phyloP scores from a whole-genome alignment of 805 yeast genomes.

The Sugiyamaella americana region DNA sequence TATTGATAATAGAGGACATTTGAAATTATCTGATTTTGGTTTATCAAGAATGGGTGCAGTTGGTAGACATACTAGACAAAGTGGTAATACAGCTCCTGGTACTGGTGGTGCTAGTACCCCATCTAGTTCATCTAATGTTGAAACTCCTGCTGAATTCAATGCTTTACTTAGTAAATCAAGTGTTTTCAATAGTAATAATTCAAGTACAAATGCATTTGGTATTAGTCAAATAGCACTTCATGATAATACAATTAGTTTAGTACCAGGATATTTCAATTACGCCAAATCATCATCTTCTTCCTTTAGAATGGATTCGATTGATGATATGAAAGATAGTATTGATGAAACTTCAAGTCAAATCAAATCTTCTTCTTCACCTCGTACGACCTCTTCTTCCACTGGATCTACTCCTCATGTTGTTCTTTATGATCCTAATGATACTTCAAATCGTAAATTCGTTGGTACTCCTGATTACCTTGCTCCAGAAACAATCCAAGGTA shows the following conservation, averaged over 20 bases:
- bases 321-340: conserved; percentile 2
- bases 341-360: conserved; percentile 32
- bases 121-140: background rate
- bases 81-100: background rate
- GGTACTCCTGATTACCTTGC: conserved; percentile 98
- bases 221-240: conserved; percentile 6
- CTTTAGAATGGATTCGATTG: conserved; percentile 12
- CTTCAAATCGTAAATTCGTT: conserved; percentile 57
- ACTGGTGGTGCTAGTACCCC: background rate
- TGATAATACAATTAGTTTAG: conserved; percentile 18
- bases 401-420: conserved; percentile 8
- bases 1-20: conserved; percentile 80
- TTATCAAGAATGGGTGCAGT: conserved; percentile 83
- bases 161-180: background rate
- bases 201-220: conserved; percentile 9
- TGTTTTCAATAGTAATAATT: conserved; percentile 1
- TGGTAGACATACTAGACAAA: conserved; percentile 53
- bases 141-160: background rate
- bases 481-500: conserved; percentile 88
- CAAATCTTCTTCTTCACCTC: background rate
- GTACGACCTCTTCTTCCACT: background rate
- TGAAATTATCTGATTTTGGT: conserved; percentile 93
- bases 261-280: conserved; percentile 25
- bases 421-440: conserved; percentile 66
- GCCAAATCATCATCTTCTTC: conserved; percentile 8